phyloP scores from a whole-genome alignment of 441 rosid species.

The Breynia disticha region DNA sequence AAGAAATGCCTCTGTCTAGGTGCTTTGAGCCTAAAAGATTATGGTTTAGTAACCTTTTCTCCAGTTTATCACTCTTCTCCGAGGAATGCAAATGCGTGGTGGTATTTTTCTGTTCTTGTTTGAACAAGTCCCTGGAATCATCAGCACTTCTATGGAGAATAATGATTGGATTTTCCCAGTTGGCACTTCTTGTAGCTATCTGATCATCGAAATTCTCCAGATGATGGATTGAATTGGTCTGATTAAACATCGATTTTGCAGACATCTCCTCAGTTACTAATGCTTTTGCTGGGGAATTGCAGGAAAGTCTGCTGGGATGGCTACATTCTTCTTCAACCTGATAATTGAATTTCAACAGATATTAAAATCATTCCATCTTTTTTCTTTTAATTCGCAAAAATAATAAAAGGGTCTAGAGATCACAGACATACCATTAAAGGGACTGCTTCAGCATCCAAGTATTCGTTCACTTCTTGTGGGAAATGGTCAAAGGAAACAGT shows the following conservation, averaged over 20 bases:
- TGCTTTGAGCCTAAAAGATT: conserved; percentile 16
- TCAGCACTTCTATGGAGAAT: conserved; percentile 33
- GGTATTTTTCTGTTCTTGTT: conserved; percentile 14
- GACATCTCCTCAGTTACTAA: neutral
- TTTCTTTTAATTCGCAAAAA: neutral
- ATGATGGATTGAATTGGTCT: conserved; percentile 14
- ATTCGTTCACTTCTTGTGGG: conserved; percentile 28
- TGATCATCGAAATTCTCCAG: conserved; percentile 19
- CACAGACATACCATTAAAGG: conserved; percentile 26
- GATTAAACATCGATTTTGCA: conserved; percentile 16
- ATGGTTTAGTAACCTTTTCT: conserved; percentile 7
- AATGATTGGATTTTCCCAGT: conserved; percentile 36
- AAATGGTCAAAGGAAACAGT: conserved; percentile 44
- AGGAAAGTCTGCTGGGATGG: conserved; percentile 7
- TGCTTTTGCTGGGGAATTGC: conserved; percentile 16
- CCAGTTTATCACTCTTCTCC: too few species aligned
- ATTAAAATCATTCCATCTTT: neutral
- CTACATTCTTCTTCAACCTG: conserved; percentile 23
- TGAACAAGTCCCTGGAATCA: conserved; percentile 6
- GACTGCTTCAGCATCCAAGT: conserved; percentile 31
- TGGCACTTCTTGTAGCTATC: conserved; percentile 11
- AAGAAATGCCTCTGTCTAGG: conserved; percentile 16
- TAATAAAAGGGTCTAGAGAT: neutral
- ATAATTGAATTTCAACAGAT: neutral
- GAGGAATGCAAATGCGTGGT: too few species aligned